Conservation (phyloP, 805 yeast genomes). For the Candida maesae region DNA sequence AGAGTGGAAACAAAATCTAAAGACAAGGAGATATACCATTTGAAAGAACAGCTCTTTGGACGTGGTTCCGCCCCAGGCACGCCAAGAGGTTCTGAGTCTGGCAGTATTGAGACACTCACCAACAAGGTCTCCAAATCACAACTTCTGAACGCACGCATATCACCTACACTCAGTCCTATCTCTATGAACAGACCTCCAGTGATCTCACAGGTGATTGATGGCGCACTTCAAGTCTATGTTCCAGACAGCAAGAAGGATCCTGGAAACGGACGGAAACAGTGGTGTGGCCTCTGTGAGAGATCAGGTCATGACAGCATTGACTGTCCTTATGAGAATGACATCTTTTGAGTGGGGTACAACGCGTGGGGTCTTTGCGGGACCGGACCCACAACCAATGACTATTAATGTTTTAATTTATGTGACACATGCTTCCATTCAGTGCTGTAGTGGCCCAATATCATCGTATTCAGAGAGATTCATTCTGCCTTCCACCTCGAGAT, state of each 20-base stretch:
- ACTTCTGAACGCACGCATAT: neutral
- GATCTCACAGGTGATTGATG: slow-evolving; percentile 30
- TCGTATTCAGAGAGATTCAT: too few species aligned
- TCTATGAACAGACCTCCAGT: slow-evolving; percentile 22
- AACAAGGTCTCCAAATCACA: neutral
- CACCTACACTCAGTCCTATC: slow-evolving; percentile 5
- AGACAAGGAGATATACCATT: slow-evolving; percentile 22
- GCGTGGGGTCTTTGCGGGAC: too few species aligned
- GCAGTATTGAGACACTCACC: neutral
- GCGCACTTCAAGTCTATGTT: slow-evolving; percentile 43
- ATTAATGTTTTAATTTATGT: too few species aligned
- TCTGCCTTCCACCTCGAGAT: too few species aligned
- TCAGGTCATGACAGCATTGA: slow-evolving; percentile 84
- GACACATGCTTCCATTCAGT: too few species aligned
- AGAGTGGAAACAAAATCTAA: slow-evolving; percentile 28
- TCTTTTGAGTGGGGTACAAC: slow-evolving; percentile 19
- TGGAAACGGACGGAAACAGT: slow-evolving; percentile 65
- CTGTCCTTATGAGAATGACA: slow-evolving; percentile 66
- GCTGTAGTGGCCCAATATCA: too few species aligned
- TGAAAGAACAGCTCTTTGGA: slow-evolving; percentile 18
- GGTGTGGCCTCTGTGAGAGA: slow-evolving; percentile 94
- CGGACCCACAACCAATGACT: too few species aligned
- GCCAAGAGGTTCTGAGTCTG: neutral
- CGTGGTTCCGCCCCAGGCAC: slow-evolving; percentile 5
- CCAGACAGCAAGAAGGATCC: slow-evolving; percentile 54